Conservation (phyloP, 2,329 filamentous ascomycete species). For the Orbilia oligospora region DNA sequence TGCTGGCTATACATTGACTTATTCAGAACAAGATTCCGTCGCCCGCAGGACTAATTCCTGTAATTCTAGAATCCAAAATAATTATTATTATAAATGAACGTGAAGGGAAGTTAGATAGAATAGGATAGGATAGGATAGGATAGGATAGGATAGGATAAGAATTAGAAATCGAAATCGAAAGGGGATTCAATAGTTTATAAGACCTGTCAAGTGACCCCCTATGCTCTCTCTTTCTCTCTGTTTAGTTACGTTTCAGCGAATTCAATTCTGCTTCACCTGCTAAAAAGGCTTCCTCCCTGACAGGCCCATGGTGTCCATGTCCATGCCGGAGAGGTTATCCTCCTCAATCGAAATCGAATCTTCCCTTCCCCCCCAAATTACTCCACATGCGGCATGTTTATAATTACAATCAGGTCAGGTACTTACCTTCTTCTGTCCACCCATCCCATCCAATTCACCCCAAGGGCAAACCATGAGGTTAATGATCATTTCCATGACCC, state of each 20-base stretch:
- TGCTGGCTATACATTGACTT: slow-evolving; percentile 8
- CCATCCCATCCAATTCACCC: background rate
- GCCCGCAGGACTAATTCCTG: slow-evolving; percentile 34
- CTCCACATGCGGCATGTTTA: slow-evolving; percentile 60
- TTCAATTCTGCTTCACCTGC: slow-evolving; percentile 12
- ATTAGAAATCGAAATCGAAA: slow-evolving; percentile 3
- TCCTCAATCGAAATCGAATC: slow-evolving; percentile 19
- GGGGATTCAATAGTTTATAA: slow-evolving; percentile 21
- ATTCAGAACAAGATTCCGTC: slow-evolving; percentile 43
- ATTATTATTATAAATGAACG: background rate
- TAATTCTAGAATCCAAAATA: background rate
- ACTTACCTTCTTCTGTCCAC: background rate
- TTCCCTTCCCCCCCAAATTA: slow-evolving; percentile 35
- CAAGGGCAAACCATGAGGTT: slow-evolving; percentile 21
- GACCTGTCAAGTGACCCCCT: slow-evolving; percentile 34
- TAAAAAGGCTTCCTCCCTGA: slow-evolving; percentile 39
- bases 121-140: background rate
- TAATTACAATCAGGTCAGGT: slow-evolving; percentile 24
- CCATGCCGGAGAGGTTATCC: slow-evolving; percentile 11
- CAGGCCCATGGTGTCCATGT: slow-evolving; percentile 14
- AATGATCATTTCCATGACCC: slow-evolving; percentile 48
- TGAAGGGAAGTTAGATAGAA: background rate
- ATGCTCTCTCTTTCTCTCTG: background rate
- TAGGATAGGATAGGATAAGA: slow-evolving; percentile 1
- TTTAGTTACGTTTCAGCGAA: background rate